phyloP scores from a whole-genome alignment of 345 rosid species.

The Eutrema heterophyllum region DNA sequence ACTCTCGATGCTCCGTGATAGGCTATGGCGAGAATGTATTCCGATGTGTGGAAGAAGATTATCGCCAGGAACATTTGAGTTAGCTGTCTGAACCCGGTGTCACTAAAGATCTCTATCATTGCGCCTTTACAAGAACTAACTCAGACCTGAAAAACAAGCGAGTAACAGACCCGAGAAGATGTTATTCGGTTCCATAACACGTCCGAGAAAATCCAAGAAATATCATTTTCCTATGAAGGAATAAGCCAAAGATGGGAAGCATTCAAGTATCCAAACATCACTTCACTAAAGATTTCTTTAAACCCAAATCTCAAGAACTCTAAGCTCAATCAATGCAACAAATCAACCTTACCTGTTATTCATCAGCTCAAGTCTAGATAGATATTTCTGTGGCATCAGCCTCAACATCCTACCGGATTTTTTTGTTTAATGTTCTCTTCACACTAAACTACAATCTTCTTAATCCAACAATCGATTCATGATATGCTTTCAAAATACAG shows the following conservation, averaged over 20 bases:
- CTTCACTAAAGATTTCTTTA: neutral
- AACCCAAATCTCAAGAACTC: neutral
- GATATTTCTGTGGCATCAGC: neutral
- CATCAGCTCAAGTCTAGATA: neutral
- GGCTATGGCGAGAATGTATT: constrained; percentile 47
- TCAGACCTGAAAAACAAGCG: constrained; percentile 39
- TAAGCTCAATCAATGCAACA: constrained; percentile 1
- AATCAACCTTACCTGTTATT: neutral
- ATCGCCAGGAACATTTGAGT: constrained; percentile 46
- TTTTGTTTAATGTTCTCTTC: neutral
- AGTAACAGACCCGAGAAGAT: constrained; percentile 1
- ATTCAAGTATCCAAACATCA: neutral
- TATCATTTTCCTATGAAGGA: neutral
- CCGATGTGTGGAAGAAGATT: constrained; percentile 58
- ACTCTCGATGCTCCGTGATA: constrained; percentile 54
- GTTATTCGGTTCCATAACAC: neutral
- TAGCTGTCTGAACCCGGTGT: constrained; percentile 49
- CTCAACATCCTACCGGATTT: neutral
- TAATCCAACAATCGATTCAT: neutral
- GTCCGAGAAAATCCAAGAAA: neutral
- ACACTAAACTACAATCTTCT: neutral
- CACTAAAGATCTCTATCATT: constrained; percentile 51
- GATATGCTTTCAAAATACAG: neutral
- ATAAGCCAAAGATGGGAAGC: neutral
- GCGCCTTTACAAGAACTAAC: neutral